Base-by-base conservation (phyloP, 176 grass and related monocot genomes). In the Triticum timopheevii region DNA sequence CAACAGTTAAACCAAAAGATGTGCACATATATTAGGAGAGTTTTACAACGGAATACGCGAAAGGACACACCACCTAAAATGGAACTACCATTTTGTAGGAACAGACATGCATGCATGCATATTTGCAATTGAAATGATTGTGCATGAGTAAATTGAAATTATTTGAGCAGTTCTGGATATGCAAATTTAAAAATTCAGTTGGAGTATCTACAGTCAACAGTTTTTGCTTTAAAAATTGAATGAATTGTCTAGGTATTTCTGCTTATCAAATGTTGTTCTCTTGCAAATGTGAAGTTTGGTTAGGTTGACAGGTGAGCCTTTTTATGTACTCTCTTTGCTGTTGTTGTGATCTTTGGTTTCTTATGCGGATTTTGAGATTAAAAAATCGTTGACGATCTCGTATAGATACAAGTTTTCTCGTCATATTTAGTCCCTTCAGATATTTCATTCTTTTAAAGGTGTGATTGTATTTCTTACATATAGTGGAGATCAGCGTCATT, bases 141-240 rank as follows among this genome's bases (percentile, higher is more conserved):
- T 56, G 20, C 17, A 56, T 56, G 71, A 27, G 10, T 20, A 24
- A 54, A 49, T 8, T 74, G 6, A 47, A 61, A 79, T 71, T 50
- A 23, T 50, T 50, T 50, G 25, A 30, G 13, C 52, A 82, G 47
- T 13, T 33, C 10, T 50, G 63, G 23, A 52, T 50, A 88, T 69
- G 40, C 16, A 73, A 33, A 50, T 78, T 15, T 4, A 59, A 81
- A n/a, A 85, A 66, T 79, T 84, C 10, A 64, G 20, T 72, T 62
- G 7, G 6, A 61, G 67, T 66, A 47, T 70, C 20, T 62, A 42
- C 28, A 10, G 25, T 42, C 62, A 70, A 74, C 4, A 56, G 13
- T n/a, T 78, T 39, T 61, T 83, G n/a, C 65, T 59, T 67, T 84
- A 20, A 64, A 81, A 67, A 22, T 69, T 81, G 68, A 76, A 85